Conservation (phyloP, 1,284 basidiomycete species). For the Schizophyllum amplum region DNA sequence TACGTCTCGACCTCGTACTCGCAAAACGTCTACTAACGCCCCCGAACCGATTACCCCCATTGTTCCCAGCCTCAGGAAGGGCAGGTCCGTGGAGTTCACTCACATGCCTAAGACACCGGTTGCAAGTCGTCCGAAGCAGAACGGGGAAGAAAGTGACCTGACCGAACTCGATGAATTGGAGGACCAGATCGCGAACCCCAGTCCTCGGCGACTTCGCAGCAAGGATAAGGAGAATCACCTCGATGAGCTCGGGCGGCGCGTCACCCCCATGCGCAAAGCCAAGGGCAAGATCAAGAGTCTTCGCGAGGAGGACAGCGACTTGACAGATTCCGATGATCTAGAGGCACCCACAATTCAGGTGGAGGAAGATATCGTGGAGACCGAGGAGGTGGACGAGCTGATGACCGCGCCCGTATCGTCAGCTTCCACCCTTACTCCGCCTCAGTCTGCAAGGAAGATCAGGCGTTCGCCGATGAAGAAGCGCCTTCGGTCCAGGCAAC, state of each 20-base stretch:
- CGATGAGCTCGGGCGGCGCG: slow-evolving; percentile 14
- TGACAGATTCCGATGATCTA: slow-evolving; percentile 27
- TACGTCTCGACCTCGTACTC: slow-evolving; percentile 55
- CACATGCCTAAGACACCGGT: slow-evolving; percentile 22
- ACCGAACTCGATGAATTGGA: slow-evolving; percentile 53
- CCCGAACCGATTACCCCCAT: not conserved
- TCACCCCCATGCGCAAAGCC: slow-evolving; percentile 11
- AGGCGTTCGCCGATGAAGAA: slow-evolving; percentile 2
- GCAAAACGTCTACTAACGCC: slow-evolving; percentile 29
- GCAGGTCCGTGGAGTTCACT: slow-evolving; percentile 54
- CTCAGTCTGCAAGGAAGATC: slow-evolving; percentile 23
- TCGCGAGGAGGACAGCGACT: slow-evolving; percentile 23
- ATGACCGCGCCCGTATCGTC: slow-evolving; percentile 21
- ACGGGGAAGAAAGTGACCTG: slow-evolving; percentile 48
- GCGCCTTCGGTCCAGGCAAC: slow-evolving; percentile 1
- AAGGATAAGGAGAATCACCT: slow-evolving; percentile 33
- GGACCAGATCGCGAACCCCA: slow-evolving; percentile 29
- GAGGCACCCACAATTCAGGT: slow-evolving; percentile 11
- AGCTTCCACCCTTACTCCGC: not conserved
- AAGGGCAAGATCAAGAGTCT: slow-evolving; percentile 9
- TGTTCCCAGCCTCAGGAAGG: slow-evolving; percentile 27
- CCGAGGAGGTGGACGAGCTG: slow-evolving; percentile 20
- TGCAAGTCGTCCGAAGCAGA: slow-evolving; percentile 2
- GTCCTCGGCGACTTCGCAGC: slow-evolving; percentile 61
- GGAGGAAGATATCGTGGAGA: slow-evolving; percentile 16